Evolutionary conservation across 2,329 filamentous ascomycete species (phyloP).

Genomic region (Colletotrichum shisoi): DNA sequence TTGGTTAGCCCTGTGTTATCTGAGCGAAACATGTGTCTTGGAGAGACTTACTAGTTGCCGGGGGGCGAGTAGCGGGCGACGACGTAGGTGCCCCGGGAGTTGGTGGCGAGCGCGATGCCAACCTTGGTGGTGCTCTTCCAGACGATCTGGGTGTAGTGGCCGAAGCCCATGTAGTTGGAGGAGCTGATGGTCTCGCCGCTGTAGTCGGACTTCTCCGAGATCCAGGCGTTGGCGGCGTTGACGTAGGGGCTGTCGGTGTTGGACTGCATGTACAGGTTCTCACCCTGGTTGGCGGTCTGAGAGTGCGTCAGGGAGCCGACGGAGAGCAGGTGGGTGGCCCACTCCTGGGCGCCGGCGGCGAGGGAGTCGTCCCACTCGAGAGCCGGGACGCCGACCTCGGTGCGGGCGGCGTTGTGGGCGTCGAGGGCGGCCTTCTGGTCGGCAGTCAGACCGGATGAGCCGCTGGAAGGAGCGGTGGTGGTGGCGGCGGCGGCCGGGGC

Average conservation of each 20-base stretch:
- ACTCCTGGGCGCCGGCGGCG: slow-evolving; percentile 43
- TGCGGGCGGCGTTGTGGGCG: slow-evolving; percentile 38
- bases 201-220: slow-evolving; percentile 36
- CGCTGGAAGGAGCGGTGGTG: slow-evolving; percentile 19
- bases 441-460: slow-evolving; percentile 33
- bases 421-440: slow-evolving; percentile 37
- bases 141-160: slow-evolving; percentile 47
- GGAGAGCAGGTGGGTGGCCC: slow-evolving; percentile 35
- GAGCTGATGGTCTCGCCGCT: slow-evolving; percentile 35
- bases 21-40: background rate
- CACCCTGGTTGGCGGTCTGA: slow-evolving; percentile 27
- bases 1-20: background rate
- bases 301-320: slow-evolving; percentile 39
- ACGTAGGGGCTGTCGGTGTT: slow-evolving; percentile 26
- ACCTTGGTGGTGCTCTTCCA: slow-evolving; percentile 48
- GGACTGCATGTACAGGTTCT: slow-evolving; percentile 40
- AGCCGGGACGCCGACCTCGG: slow-evolving; percentile 32
- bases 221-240: slow-evolving; percentile 35
- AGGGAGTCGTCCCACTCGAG: slow-evolving; percentile 44
- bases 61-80: slow-evolving; percentile 49
- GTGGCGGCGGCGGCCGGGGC: slow-evolving; percentile 22
- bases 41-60: slow-evolving; percentile 44
- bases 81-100: slow-evolving; percentile 45
- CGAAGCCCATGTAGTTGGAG: slow-evolving; percentile 41
- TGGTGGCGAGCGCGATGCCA: slow-evolving; percentile 45